These are phyloP conservation scores for Colletotrichum karsti DNA, from an alignment of 2,329 filamentous ascomycete species.

Conservation along the genomic window DNA sequence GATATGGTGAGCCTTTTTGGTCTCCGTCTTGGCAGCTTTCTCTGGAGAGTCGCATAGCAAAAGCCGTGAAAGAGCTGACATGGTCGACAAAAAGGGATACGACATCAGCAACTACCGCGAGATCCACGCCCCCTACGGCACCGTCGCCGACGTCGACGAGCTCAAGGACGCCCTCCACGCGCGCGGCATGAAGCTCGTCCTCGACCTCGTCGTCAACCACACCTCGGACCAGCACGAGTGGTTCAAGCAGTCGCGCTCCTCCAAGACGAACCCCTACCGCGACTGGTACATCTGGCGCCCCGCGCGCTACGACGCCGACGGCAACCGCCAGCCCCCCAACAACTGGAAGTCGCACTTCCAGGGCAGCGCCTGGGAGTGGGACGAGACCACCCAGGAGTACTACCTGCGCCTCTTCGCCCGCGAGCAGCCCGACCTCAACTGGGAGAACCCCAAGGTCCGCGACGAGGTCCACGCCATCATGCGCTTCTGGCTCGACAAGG, in stretches of 20 bases:
- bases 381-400: slow-evolving; percentile 57
- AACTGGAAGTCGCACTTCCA: slow-evolving; percentile 52
- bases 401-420: slow-evolving; percentile 75
- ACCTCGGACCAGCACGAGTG: slow-evolving; percentile 66
- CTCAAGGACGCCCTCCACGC: slow-evolving; percentile 69
- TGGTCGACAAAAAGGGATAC: slow-evolving; percentile 60
- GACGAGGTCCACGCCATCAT: slow-evolving; percentile 74
- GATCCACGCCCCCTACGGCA: slow-evolving; percentile 74
- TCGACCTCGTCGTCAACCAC: slow-evolving; percentile 80
- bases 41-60: not conserved
- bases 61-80: not conserved
- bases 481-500: slow-evolving; percentile 78
- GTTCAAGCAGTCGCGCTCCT: slow-evolving; percentile 64
- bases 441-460: slow-evolving; percentile 74
- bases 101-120: slow-evolving; percentile 75
- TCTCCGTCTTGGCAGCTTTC: not conserved
- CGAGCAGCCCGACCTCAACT: slow-evolving; percentile 81
- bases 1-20: slow-evolving; percentile 63
- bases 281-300: slow-evolving; percentile 74
- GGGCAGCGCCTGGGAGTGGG: slow-evolving; percentile 58
- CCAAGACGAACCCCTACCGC: slow-evolving; percentile 61
- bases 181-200: slow-evolving; percentile 73
- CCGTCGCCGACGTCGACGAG: slow-evolving; percentile 71
- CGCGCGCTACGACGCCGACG: slow-evolving; percentile 63
- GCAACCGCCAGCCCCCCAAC: slow-evolving; percentile 68